Conservation (phyloP, 2,329 filamentous ascomycete genomes). For the Ceratocystis albifundus region DNA sequence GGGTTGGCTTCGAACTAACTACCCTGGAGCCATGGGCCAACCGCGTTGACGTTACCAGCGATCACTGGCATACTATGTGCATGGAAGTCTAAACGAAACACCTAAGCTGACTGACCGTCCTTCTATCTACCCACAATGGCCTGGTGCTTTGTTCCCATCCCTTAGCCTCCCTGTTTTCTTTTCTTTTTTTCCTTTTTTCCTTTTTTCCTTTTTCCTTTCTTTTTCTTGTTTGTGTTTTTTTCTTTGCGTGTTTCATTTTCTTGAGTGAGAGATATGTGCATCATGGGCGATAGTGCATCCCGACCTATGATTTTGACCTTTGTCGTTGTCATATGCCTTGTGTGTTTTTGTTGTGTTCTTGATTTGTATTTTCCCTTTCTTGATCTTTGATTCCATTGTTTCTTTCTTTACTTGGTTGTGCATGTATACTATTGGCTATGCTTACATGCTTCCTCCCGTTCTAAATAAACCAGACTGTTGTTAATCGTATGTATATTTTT, state of each 20-base stretch:
- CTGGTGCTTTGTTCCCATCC: neutral
- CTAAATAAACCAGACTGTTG: too few species aligned
- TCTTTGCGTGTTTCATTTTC: slow-evolving; percentile 21
- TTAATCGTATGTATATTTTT: neutral
- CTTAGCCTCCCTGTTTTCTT: neutral
- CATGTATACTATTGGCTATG: neutral
- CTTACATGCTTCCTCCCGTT: too few species aligned
- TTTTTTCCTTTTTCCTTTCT: neutral
- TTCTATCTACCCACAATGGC: neutral
- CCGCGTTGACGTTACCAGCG: slow-evolving; percentile 55
- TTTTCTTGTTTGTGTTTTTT: slow-evolving; percentile 21
- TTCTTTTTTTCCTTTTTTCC: slow-evolving; percentile 20
- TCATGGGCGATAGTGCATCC: slow-evolving; percentile 19
- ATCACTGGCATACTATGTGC: slow-evolving; percentile 73
- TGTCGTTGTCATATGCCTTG: slow-evolving; percentile 3
- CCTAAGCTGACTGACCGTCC: neutral
- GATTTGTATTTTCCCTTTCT: neutral
- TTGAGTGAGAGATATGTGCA: slow-evolving; percentile 16
- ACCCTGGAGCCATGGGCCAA: slow-evolving; percentile 67
- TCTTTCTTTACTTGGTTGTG: neutral
- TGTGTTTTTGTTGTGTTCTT: slow-evolving; percentile 2
- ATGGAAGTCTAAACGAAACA: slow-evolving; percentile 58
- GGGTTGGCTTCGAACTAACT: slow-evolving; percentile 80
- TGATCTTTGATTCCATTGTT: slow-evolving; percentile 3
- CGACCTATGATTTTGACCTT: slow-evolving; percentile 10